These are phyloP conservation scores for Beverwykella pulmonaria DNA, from an alignment of 495 filamentous ascomycete species.

Conservation along the genomic window DNA sequence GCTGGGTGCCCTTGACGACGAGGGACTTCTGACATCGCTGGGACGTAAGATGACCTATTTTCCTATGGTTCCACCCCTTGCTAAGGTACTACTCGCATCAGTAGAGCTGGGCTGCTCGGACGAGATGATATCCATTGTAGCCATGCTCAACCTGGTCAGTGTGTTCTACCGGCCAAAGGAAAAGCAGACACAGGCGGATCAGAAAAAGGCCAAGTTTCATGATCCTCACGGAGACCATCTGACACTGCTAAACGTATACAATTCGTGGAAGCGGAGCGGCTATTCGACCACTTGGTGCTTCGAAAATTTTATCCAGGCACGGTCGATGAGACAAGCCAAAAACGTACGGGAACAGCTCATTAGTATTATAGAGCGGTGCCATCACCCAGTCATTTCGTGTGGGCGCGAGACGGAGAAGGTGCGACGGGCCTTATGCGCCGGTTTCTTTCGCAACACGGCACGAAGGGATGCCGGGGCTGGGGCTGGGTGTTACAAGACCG, in stretches of 20 bases:
- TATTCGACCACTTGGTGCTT: conserved; percentile 1
- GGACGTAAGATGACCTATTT: neutral
- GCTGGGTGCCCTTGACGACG: neutral
- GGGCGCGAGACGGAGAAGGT: conserved; percentile 83
- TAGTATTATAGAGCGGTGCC: neutral
- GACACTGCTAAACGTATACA: conserved; percentile 1
- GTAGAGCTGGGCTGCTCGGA: neutral
- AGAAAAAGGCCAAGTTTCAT: neutral
- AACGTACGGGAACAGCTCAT: neutral
- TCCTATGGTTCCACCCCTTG: neutral
- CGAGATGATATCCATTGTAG: conserved; percentile 1
- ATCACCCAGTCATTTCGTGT: conserved; percentile 50
- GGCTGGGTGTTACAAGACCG: conserved; percentile 77
- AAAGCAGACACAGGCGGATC: neutral
- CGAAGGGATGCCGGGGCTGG: conserved; percentile 86
- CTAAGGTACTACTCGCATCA: neutral
- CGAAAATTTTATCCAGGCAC: neutral
- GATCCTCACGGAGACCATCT: neutral
- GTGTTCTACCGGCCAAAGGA: neutral
- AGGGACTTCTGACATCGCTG: neutral
- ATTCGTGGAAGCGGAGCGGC: neutral
- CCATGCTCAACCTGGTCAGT: conserved; percentile 1
- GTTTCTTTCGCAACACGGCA: conserved; percentile 93
- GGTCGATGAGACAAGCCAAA: neutral
- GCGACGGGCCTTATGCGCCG: conserved; percentile 82